Conservation (phyloP, 192 early-diverging fungal genomes). For the Dissophora globulifera region DNA sequence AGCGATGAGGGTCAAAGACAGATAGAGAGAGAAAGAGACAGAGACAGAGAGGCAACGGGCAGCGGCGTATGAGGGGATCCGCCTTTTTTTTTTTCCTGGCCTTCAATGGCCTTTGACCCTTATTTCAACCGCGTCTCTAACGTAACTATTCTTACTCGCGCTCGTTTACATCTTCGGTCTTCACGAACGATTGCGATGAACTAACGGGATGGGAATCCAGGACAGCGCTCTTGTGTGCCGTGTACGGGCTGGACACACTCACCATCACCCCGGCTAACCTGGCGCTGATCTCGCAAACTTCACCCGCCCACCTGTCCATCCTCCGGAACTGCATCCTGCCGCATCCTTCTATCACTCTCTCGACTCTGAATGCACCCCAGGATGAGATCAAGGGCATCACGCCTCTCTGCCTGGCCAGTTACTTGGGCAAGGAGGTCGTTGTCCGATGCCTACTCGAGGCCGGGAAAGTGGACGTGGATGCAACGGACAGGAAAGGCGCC, state of each 20-base stretch:
- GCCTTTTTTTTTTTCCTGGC: too few species aligned
- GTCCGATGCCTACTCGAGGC: slow-evolving; percentile 67
- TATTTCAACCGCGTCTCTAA: too few species aligned
- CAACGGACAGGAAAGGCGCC: slow-evolving; percentile 69
- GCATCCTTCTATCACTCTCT: slow-evolving; percentile 56
- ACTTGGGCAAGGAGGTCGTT: slow-evolving; percentile 70
- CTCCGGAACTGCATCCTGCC: slow-evolving; percentile 62
- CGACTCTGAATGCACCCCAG: slow-evolving; percentile 68
- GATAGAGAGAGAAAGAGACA: too few species aligned
- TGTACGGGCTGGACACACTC: slow-evolving; percentile 68
- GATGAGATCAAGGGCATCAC: slow-evolving; percentile 72
- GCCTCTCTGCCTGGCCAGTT: slow-evolving; percentile 73
- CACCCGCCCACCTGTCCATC: slow-evolving; percentile 62
- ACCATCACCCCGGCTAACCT: slow-evolving; percentile 67
- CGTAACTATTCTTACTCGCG: too few species aligned
- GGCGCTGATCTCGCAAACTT: slow-evolving; percentile 62
- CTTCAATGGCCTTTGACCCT: too few species aligned
- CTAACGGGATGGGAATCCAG: too few species aligned
- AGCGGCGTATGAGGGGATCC: too few species aligned
- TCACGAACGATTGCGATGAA: too few species aligned
- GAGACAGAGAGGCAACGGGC: too few species aligned
- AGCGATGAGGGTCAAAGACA: too few species aligned
- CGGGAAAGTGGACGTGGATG: slow-evolving; percentile 70
- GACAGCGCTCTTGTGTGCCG: slow-evolving; percentile 69
- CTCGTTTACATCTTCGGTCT: too few species aligned